Base-by-base conservation (phyloP, 228 moss, liverwort and hornwort species). In the Sphagnum fallax region DNA sequence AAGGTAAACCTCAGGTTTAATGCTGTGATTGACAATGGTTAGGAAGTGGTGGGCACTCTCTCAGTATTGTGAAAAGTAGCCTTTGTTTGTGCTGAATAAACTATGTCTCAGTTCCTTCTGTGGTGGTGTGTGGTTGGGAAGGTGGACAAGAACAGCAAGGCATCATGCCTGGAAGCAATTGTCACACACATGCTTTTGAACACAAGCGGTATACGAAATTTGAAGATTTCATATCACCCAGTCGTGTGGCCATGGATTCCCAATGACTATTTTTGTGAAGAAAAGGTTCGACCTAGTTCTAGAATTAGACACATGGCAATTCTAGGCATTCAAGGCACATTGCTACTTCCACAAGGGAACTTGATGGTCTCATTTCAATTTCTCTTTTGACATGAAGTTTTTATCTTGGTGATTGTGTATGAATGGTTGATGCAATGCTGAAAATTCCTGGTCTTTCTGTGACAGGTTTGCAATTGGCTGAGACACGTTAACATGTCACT, bases 241-340 rank as follows among this genome's bases (percentile, higher is more conserved):
- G 86, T 86, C 64, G 86, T 86, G 73, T 86, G 86, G 86, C 86
- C 86, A 66, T 86, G 86, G 86, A 80, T 86, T 73, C 86, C 80
- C 4, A 69, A 86, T 14, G 86, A 86, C 74, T 78, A 82, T 49
- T 86, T 86, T 52, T 82, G 79, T 53, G 86, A 86, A 75, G 81
- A 81, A 60, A 81, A 81, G 85, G 85, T 85, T 65, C 52, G 62
- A 15, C 75, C 8, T 51, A 51, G 13, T 51, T 59, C 52, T 49
- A 49, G 63, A 48, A 57, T 18, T 48, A 13, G 61, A 82, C 50
- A 63, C 55, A 52, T 61, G 47, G 72, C 65, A 52, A 10, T 61
- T 47, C 4, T 49, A 7, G 18, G 10, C 49, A 52, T 60, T 74
- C 62, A 63, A 71, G 62, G 8, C 60, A 68, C 6, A 47, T 62